A percentile compares a stretch with the other conserved stretches of the same genome.
Conservation (phyloP, 2,329 filamentous ascomycete genomes). For the Sporothrix curviconia region DNA sequence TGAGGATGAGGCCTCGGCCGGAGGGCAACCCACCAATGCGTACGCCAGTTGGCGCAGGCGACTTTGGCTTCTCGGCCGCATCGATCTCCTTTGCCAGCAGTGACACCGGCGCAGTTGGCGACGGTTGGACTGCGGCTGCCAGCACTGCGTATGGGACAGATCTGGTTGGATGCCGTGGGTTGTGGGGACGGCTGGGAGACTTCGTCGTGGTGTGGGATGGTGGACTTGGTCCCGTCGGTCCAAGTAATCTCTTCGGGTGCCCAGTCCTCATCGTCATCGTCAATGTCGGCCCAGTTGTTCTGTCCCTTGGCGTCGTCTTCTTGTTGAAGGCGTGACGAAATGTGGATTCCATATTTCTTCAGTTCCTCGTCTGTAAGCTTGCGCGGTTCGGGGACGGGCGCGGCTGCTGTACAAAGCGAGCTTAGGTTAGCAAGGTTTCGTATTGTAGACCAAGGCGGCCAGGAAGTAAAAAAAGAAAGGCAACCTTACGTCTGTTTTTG, state of each 20-base stretch:
- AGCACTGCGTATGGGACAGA: neutral
- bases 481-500: conserved; percentile 69
- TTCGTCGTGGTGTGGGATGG: conserved; percentile 58
- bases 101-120: neutral
- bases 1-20: conserved; percentile 58
- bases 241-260: conserved; percentile 78
- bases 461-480: neutral
- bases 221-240: conserved; percentile 82
- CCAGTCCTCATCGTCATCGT: conserved; percentile 85
- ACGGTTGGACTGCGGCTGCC: conserved; percentile 2
- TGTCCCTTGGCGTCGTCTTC: conserved; percentile 58
- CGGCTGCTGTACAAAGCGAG: conserved; percentile 35
- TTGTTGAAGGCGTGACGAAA: conserved; percentile 70
- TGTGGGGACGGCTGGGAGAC: conserved; percentile 24
- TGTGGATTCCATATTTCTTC: conserved; percentile 79
- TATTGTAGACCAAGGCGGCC: no score
- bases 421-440: neutral
- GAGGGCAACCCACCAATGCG: conserved; percentile 43
- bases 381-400: conserved; percentile 63
- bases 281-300: conserved; percentile 83
- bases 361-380: conserved; percentile 83
- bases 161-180: neutral
- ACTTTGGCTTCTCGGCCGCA: conserved; percentile 38
- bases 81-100: conserved; percentile 23
- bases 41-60: conserved; percentile 32